Conservation (phyloP, 768 basidiomycete species). For the Multifurca ochricompacta region DNA sequence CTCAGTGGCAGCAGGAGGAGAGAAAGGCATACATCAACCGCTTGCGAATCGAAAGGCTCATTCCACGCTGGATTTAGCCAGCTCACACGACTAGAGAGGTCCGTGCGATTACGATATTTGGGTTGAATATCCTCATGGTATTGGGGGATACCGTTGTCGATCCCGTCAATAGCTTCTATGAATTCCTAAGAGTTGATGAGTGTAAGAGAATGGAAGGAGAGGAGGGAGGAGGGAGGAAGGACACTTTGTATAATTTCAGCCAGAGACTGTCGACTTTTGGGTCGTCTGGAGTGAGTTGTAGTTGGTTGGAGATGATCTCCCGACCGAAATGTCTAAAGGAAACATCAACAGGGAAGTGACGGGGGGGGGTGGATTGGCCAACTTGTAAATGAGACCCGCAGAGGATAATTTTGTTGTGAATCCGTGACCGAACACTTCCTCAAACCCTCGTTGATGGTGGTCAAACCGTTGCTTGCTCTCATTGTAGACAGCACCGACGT, state of each 20-base stretch:
- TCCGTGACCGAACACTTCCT: slow-evolving; percentile 81
- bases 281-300: slow-evolving; percentile 45
- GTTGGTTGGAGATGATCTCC: slow-evolving; percentile 66
- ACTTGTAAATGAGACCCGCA: slow-evolving; percentile 96
- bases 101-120: slow-evolving; percentile 70
- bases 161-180: slow-evolving; percentile 88
- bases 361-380: slow-evolving; percentile 22
- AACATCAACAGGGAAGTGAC: neutral
- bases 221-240: slow-evolving; percentile 3
- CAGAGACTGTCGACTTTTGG: slow-evolving; percentile 66
- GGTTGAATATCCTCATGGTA: slow-evolving; percentile 60
- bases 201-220: slow-evolving; percentile 1
- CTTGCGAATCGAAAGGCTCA: slow-evolving; percentile 54
- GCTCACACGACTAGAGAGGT: slow-evolving; percentile 77
- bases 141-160: slow-evolving; percentile 91
- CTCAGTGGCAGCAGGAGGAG: neutral
- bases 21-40: slow-evolving; percentile 56
- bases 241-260: slow-evolving; percentile 83
- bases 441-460: slow-evolving; percentile 94
- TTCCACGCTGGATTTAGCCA: slow-evolving; percentile 92
- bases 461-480: slow-evolving; percentile 74
- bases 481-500: slow-evolving; percentile 92
- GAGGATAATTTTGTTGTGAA: slow-evolving; percentile 86
- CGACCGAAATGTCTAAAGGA: slow-evolving; percentile 73
- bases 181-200: slow-evolving; percentile 52